These are phyloP conservation scores for Carpinus viminea DNA, from an alignment of 306 rosid genomes.

Conservation along the genomic window DNA sequence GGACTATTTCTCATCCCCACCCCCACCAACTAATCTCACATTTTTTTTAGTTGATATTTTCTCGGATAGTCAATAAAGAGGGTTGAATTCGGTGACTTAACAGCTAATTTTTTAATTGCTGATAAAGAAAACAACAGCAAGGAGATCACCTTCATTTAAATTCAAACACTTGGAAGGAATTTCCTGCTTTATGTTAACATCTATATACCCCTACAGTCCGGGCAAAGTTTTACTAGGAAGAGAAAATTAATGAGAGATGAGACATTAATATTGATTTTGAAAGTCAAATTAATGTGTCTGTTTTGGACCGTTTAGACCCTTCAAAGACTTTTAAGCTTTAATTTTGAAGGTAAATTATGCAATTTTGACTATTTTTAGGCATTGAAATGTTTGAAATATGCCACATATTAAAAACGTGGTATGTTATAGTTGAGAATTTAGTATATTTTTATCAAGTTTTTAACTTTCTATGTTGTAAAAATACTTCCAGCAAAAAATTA, in stretches of 20 bases:
- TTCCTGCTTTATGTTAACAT: not conserved
- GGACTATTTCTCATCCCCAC: not conserved
- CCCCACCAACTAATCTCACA: not conserved
- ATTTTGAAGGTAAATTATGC: no score
- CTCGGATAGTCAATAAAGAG: conserved; percentile 37
- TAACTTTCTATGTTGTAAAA: no score
- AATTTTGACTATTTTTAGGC: no score
- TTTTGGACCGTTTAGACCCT: not conserved
- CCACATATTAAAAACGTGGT: no score
- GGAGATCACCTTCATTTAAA: not conserved
- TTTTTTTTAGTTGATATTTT: not conserved
- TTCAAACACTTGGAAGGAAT: not conserved
- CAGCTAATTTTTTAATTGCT: conserved; percentile 5
- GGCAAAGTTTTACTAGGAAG: no score
- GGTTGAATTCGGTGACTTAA: conserved; percentile 40
- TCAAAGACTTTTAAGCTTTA: not conserved
- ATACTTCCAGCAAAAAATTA: no score
- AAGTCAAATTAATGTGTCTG: not conserved
- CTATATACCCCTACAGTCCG: not conserved
- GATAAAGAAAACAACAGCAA: not conserved
- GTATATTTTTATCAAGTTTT: no score
- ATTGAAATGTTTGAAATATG: no score
- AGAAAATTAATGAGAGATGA: no score
- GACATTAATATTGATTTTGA: not conserved
- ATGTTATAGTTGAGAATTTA: no score